phyloP scores from a whole-genome alignment of 2,329 filamentous ascomycete species.

The Penicillium sp. region DNA sequence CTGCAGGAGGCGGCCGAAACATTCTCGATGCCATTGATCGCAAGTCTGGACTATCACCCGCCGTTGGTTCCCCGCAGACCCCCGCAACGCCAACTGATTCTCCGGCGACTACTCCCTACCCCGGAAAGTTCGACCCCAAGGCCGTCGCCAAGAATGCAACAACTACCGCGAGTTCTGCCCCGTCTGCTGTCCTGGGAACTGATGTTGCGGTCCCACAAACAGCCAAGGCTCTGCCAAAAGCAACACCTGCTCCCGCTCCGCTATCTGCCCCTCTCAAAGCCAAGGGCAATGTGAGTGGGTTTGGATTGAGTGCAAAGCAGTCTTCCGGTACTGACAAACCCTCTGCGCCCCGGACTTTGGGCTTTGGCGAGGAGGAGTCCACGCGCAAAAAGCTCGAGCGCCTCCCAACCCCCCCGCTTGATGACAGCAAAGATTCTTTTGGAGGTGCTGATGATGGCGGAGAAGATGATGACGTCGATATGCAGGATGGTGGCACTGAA shows the following conservation, averaged over 20 bases:
- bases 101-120: conserved; percentile 62
- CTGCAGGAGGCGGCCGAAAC: conserved; percentile 66
- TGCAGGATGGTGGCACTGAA: conserved; percentile 78
- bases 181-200: conserved; percentile 59
- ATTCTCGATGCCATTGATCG: conserved; percentile 75
- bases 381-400: conserved; percentile 88
- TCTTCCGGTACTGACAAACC: conserved; percentile 68
- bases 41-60: conserved; percentile 63
- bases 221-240: conserved; percentile 49
- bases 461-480: conserved; percentile 74
- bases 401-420: conserved; percentile 75
- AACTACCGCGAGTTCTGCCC: conserved; percentile 57
- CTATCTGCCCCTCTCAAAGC: conserved; percentile 62
- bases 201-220: conserved; percentile 57
- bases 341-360: conserved; percentile 72
- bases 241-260: conserved; percentile 45
- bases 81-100: conserved; percentile 53
- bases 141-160: conserved; percentile 79
- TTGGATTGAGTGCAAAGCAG: conserved; percentile 75
- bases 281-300: conserved; percentile 76
- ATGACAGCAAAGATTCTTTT: conserved; percentile 63
- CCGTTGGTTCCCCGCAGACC: conserved; percentile 56
- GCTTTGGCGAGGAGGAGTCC: conserved; percentile 86
- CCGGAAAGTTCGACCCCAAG: conserved; percentile 85
- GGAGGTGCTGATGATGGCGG: conserved; percentile 65